Conservation (phyloP, 2,329 filamentous ascomycete genomes). For the Beauveria medogensis region DNA sequence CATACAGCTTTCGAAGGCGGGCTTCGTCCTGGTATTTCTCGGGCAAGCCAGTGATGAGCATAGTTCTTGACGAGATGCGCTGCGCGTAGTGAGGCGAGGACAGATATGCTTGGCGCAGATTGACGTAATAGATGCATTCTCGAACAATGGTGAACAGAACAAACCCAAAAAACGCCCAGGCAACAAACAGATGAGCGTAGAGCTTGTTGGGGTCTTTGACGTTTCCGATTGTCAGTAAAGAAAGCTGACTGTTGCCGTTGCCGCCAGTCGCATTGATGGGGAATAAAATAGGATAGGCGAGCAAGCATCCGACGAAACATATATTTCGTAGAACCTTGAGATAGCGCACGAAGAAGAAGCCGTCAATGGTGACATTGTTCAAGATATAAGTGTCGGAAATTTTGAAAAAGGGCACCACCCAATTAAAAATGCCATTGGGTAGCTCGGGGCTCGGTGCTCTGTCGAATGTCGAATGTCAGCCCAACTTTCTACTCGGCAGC, state of each 20-base stretch:
- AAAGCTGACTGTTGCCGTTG: conserved; percentile 54
- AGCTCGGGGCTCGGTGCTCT: conserved; percentile 52
- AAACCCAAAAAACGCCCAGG: conserved; percentile 75
- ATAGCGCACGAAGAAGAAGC: conserved; percentile 80
- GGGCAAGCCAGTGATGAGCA: conserved; percentile 86
- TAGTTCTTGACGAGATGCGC: conserved; percentile 81
- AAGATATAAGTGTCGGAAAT: conserved; percentile 71
- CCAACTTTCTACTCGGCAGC: conserved; percentile 9
- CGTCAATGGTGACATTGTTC: conserved; percentile 86
- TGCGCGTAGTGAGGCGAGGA: conserved; percentile 74
- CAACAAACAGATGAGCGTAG: conserved; percentile 74
- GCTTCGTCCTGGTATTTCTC: conserved; percentile 65
- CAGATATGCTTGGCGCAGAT: conserved; percentile 88
- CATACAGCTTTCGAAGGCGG: conserved; percentile 74
- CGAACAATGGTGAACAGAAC: conserved; percentile 81
- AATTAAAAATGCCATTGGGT: conserved; percentile 56
- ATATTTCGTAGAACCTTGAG: conserved; percentile 64
- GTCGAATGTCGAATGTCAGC: background rate
- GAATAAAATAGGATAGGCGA: conserved; percentile 81
- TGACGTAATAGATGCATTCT: conserved; percentile 87
- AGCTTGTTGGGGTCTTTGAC: conserved; percentile 53
- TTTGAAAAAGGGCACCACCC: conserved; percentile 59
- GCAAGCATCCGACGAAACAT: conserved; percentile 71
- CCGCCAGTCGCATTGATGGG: conserved; percentile 83
- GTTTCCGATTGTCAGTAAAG: conserved; percentile 74